These are phyloP conservation scores for Vitis vinifera DNA, from an alignment of 164 flowering plant species.

Conservation along the genomic window ASM3070453v1 NC_081821.1:8542501-8543000, in stretches of 20 bases:
- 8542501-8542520: slow-evolving; percentile 34
- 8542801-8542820: background rate
- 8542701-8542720: slow-evolving; percentile 34
- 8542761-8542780: background rate
- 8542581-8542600: slow-evolving; percentile 26
- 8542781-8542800: background rate
- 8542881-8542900: slow-evolving; percentile 20
- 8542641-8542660: slow-evolving; percentile 15
- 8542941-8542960: slow-evolving; percentile 23
- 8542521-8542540: slow-evolving; percentile 6
- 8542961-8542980: slow-evolving; percentile 27
- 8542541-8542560: slow-evolving; percentile 16
- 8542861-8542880: slow-evolving; percentile 24
- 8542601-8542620: slow-evolving; percentile 29
- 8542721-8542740: slow-evolving; percentile 27
- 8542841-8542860: slow-evolving; percentile 7
- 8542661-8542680: slow-evolving; percentile 26
- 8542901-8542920: slow-evolving; percentile 27
- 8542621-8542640: slow-evolving; percentile 22
- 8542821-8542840: background rate
- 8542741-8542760: background rate
- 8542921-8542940: slow-evolving; percentile 42
- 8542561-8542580: slow-evolving; percentile 30
- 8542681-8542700: slow-evolving; percentile 18
- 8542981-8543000: too few species aligned